Evolutionary conservation across 1,139 yeast genomes (phyloP).

Genomic region (Scheffersomyces illinoinensis): DNA sequence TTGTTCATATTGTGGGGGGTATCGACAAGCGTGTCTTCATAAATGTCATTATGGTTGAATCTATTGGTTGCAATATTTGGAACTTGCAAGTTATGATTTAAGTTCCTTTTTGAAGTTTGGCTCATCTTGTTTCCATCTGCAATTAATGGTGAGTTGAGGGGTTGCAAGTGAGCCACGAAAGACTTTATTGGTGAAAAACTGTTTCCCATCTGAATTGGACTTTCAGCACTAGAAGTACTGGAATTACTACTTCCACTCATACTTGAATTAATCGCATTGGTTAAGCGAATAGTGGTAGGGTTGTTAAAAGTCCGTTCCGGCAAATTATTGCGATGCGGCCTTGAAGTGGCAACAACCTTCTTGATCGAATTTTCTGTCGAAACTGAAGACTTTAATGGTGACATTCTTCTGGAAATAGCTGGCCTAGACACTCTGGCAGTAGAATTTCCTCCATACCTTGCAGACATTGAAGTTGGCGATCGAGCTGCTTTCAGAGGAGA

Average conservation of each 20-base stretch:
- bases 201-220: constrained; percentile 17
- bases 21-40: constrained; percentile 2
- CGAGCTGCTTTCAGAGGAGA: constrained; percentile 1
- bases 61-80: neutral
- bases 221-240: constrained; percentile 14
- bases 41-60: constrained; percentile 3
- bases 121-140: neutral
- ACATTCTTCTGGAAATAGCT: constrained; percentile 5
- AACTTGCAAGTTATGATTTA: neutral
- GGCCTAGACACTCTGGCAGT: neutral
- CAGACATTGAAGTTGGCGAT: constrained; percentile 1
- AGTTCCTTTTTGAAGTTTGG: neutral
- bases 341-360: neutral
- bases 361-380: neutral
- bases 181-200: constrained; percentile 9
- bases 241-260: constrained; percentile 6
- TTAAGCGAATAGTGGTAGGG: constrained; percentile 18
- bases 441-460: neutral
- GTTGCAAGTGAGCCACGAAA: constrained; percentile 23
- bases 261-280: constrained; percentile 18
- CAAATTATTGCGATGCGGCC: neutral
- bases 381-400: constrained; percentile 9
- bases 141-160: constrained; percentile 32
- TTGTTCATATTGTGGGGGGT: neutral
- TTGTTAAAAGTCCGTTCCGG: constrained; percentile 6